These are phyloP conservation scores for Pseudopithomyces chartarum DNA, from an alignment of 2,329 filamentous ascomycete species.

Conservation along the genomic window DNA sequence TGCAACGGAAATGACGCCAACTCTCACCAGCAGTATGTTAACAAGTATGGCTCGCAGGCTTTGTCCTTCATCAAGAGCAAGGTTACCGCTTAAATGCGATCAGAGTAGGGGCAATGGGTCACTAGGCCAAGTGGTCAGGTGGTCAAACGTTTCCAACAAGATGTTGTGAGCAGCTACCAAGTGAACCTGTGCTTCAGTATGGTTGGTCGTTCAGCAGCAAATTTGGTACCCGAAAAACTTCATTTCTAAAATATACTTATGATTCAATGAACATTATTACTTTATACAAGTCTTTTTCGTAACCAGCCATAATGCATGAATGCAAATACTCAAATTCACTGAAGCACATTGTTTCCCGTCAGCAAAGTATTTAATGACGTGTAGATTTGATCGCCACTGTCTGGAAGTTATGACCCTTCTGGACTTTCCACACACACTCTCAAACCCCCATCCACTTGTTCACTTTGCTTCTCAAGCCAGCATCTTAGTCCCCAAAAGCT, in stretches of 20 bases:
- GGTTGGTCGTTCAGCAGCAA: too few species aligned
- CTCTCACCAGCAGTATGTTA: conserved; percentile 66
- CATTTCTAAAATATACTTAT: too few species aligned
- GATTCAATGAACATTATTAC: too few species aligned
- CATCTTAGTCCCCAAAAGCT: too few species aligned
- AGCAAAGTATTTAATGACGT: background rate
- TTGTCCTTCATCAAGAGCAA: conserved; percentile 64
- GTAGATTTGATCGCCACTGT: too few species aligned
- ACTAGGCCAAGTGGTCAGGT: background rate
- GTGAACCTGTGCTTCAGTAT: too few species aligned
- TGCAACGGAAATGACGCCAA: conserved; percentile 66
- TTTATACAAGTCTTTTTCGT: too few species aligned
- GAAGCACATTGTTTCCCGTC: background rate
- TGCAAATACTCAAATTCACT: background rate
- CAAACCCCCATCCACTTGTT: background rate
- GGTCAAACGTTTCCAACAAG: too few species aligned
- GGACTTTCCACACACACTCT: background rate
- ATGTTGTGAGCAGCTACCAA: too few species aligned
- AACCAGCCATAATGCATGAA: too few species aligned
- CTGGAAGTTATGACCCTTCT: background rate
- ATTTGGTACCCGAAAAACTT: too few species aligned
- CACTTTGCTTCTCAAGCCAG: background rate
- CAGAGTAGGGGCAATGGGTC: background rate
- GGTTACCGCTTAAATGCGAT: conserved; percentile 42
- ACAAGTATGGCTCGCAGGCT: conserved; percentile 64